Conservation (phyloP, 2,329 filamentous ascomycete species). For the Ascochyta fabae region DNA sequence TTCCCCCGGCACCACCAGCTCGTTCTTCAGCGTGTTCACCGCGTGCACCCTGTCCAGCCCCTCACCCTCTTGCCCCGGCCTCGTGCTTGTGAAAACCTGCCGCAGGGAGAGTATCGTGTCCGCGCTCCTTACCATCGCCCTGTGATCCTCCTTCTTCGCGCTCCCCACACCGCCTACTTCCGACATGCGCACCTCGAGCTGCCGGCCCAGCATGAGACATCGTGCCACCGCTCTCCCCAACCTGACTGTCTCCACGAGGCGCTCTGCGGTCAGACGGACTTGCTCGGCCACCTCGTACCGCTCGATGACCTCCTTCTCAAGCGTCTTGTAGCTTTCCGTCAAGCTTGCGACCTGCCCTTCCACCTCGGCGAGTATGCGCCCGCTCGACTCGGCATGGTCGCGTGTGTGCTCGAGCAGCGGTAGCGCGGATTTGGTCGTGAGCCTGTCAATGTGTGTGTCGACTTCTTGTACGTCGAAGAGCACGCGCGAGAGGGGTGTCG, state of each 20-base stretch:
- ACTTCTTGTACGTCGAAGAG: conserved; percentile 97
- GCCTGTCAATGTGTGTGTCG: conserved; percentile 89
- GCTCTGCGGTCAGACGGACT: conserved; percentile 76
- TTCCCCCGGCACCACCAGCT: conserved; percentile 75
- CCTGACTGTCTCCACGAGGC: conserved; percentile 80
- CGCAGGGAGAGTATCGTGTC: conserved; percentile 79
- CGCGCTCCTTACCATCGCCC: conserved; percentile 80
- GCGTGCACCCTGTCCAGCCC: conserved; percentile 77
- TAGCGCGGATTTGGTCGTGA: conserved; percentile 83
- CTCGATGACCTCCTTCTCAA: conserved; percentile 84
- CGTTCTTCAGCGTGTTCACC: conserved; percentile 72
- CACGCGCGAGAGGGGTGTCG: conserved; percentile 89
- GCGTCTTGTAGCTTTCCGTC: conserved; percentile 81
- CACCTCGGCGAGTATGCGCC: conserved; percentile 74
- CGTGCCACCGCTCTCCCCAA: conserved; percentile 78
- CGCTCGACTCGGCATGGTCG: conserved; percentile 74
- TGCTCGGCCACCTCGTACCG: conserved; percentile 87
- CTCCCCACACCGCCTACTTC: conserved; percentile 65
- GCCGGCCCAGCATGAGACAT: conserved; percentile 80
- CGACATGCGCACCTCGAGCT: conserved; percentile 83
- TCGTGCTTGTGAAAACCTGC: conserved; percentile 72
- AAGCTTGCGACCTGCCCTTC: conserved; percentile 80
- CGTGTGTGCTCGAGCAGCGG: conserved; percentile 80
- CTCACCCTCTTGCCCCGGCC: conserved; percentile 74
- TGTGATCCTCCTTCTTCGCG: conserved; percentile 71